These are phyloP conservation scores for Eremothecium cymbalariae DNA, from an alignment of 1,139 yeast genomes.

Conservation along the genomic window DNA sequence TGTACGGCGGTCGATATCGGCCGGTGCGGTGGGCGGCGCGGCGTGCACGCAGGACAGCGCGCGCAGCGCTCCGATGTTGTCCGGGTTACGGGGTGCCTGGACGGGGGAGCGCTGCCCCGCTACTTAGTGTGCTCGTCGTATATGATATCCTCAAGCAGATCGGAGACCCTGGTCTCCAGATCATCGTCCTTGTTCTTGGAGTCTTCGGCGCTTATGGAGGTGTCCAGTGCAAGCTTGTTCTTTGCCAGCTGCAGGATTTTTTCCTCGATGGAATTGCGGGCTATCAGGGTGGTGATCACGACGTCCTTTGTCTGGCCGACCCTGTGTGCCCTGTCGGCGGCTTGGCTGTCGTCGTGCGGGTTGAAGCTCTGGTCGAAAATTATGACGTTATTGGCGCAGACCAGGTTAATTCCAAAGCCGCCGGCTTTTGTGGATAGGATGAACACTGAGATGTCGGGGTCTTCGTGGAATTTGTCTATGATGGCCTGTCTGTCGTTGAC, in stretches of 20 bases:
- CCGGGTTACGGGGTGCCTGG: no score
- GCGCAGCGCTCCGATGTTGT: no score
- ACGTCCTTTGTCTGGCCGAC: conserved; percentile 94
- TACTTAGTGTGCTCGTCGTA: conserved; percentile 17
- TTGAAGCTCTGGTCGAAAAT: conserved; percentile 91
- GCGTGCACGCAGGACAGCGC: no score
- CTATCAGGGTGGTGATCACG: conserved; percentile 66
- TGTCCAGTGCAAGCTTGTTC: conserved; percentile 80
- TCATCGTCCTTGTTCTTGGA: conserved; percentile 23
- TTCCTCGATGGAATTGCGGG: conserved; percentile 76
- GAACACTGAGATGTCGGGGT: conserved; percentile 74
- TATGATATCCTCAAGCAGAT: conserved; percentile 28
- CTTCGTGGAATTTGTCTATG: conserved; percentile 83
- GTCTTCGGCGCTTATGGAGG: conserved; percentile 28
- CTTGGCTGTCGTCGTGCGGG: conserved; percentile 98
- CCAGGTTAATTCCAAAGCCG: conserved; percentile 93
- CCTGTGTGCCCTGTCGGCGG: conserved; percentile 97
- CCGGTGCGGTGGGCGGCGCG: conserved; percentile 2
- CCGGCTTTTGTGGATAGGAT: conserved; percentile 93
- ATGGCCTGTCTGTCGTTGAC: conserved; percentile 90
- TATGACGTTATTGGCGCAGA: conserved; percentile 88
- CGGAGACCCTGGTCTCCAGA: conserved; percentile 25
- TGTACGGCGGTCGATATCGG: no score
- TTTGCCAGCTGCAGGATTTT: conserved; percentile 80
- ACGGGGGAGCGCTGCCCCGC: no score